Percentiles rank a stretch among this genome's conserved stretches.
Conservation (phyloP, 1,284 basidiomycete genomes). For the Apiotrichum veenhuisii region DNA sequence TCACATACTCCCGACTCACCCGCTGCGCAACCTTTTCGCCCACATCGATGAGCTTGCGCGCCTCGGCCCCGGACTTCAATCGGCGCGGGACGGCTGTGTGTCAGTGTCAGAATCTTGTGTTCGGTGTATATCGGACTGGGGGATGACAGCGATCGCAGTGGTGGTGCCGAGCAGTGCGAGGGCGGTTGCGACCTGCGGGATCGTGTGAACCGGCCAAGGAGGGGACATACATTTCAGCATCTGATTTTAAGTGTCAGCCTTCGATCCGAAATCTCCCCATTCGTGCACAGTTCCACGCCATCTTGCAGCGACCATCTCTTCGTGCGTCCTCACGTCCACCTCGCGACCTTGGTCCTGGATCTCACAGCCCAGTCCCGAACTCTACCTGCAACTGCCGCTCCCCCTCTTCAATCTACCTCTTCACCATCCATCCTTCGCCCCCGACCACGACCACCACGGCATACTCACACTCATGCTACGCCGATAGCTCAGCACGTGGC, state of each 20-base stretch:
- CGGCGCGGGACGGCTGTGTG: conserved; percentile 38
- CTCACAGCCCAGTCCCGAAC: too few relatives aligned
- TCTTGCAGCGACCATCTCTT: neutral
- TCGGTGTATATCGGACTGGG: too few relatives aligned
- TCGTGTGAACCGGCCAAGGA: neutral
- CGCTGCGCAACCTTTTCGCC: conserved; percentile 46
- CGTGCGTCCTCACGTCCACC: too few relatives aligned
- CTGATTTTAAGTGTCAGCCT: conserved; percentile 11
- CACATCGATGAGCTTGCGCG: conserved; percentile 38
- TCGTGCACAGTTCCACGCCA: neutral
- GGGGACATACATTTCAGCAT: conserved; percentile 36
- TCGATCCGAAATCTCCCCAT: too few relatives aligned
- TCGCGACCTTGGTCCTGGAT: too few relatives aligned
- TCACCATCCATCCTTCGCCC: too few relatives aligned
- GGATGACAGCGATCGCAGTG: too few relatives aligned
- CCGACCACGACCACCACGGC: neutral
- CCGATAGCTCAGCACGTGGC: conserved; percentile 47
- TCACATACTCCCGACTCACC: conserved; percentile 17
- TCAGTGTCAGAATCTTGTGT: neutral
- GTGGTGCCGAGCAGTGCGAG: too few relatives aligned
- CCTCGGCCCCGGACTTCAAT: conserved; percentile 44
- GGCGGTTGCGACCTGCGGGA: too few relatives aligned
- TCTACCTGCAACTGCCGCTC: too few relatives aligned
- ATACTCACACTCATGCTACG: conserved; percentile 45
- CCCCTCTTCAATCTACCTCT: too few relatives aligned